These are phyloP conservation scores for Paracoccidioides lutzii DNA, from an alignment of 2,329 filamentous ascomycete species.

Conservation along the genomic window DNA sequence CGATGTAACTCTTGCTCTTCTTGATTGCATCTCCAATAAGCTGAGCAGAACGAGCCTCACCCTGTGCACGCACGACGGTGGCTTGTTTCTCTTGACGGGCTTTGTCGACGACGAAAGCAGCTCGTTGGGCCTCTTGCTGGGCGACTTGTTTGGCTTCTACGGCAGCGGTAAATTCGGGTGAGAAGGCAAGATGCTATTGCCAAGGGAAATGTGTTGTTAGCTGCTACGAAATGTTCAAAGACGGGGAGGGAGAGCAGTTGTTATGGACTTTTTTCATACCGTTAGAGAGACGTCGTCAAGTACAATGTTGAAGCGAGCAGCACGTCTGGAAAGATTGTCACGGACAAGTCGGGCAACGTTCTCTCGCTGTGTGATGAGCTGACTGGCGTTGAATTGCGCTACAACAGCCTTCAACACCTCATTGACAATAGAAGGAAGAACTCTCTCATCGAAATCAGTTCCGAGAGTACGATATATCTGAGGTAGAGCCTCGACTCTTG, in stretches of 20 bases:
- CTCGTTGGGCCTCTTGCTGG: constrained; percentile 87
- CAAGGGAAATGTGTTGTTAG: constrained; percentile 6
- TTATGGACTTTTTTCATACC: constrained; percentile 38
- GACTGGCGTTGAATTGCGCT: constrained; percentile 95
- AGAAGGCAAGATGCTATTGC: constrained; percentile 51
- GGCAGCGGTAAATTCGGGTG: constrained; percentile 55
- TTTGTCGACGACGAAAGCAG: constrained; percentile 97
- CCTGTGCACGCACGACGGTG: constrained; percentile 94
- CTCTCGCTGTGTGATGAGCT: constrained; percentile 97
- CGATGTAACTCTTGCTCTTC: constrained; percentile 95
- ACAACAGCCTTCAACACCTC: constrained; percentile 98
- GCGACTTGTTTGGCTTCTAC: constrained; percentile 59
- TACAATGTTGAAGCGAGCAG: constrained; percentile 92
- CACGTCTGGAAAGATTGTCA: constrained; percentile 81
- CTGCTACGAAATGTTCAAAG: constrained; percentile 4
- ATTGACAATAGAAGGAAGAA: constrained; percentile 94
- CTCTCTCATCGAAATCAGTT: constrained; percentile 90
- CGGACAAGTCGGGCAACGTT: constrained; percentile 83
- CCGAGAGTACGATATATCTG: constrained; percentile 96
- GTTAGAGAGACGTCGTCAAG: constrained; percentile 95
- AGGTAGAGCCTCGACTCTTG: constrained; percentile 74
- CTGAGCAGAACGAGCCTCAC: constrained; percentile 95
- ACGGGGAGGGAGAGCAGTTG: not conserved
- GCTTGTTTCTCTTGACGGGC: constrained; percentile 98
- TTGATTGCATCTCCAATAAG: constrained; percentile 98